Evolutionary conservation across 257 asterid species (phyloP), one percentile per base, ranked within the genome.

Genomic region (Ballota nigra): DNA sequence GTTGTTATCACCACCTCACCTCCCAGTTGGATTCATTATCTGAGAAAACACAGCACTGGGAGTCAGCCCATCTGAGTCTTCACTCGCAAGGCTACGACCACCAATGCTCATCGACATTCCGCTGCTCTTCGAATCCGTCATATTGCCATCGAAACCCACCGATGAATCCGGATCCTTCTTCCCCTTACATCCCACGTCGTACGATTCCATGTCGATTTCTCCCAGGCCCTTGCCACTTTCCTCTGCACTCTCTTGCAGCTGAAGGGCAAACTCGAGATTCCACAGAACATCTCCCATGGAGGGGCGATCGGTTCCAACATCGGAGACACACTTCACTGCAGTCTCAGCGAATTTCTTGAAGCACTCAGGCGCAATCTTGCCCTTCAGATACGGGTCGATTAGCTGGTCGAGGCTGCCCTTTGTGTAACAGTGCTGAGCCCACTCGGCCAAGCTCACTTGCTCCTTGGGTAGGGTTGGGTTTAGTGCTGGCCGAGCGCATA

Each of bases 11-110:
- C 0, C 51, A 15, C 6, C 19, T 62, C 40, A 92, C 69, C 98
- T 92, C 69, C 97, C 98, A 69, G 85, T 86, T 0, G 98, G 98
- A 79, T 92, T 88, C 92, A 92, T 86, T 64, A 92, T 92, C 88
- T 92, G 98, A n/a, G 98, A 92, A 72, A 92, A 92, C 23, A 92
- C 98, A 9, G 96, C 95, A 62, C 96, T 92, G n/a, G 97, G 97
- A 38, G 96, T 92, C 73, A 92, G 31, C 45, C 98, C 96, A 45
- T 92, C 96, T 0, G 98, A 92, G 82, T 89, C 95, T 22, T 88
- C 95, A 64, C 98, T 89, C 4, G 96, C 96, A 43, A 87, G 89
- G 82, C 96, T 92, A 11, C 96, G 86, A 4, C 97, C 96, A 1
- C 98, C 97, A 56, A 89, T 86, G 91, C 98, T 92, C 98, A 89